phyloP scores from a whole-genome alignment of 2,329 filamentous ascomycete genomes.

The Penicillium concentricum region DNA sequence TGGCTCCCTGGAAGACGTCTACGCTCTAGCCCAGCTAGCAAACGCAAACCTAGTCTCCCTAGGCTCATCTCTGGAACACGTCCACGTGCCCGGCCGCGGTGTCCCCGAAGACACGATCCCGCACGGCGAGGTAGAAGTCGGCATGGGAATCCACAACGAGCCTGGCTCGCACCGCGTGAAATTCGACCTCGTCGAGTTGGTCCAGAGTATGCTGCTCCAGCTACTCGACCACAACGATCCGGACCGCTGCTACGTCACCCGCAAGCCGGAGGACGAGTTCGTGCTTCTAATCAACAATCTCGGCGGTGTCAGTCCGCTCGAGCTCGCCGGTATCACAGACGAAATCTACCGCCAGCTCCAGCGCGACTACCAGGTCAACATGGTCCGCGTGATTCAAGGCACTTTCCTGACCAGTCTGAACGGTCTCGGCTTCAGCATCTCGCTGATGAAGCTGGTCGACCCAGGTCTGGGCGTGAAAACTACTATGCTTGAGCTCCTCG shows the following conservation, averaged over 20 bases:
- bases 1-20: conserved; percentile 66
- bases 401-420: conserved; percentile 74
- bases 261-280: conserved; percentile 58
- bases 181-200: conserved; percentile 50
- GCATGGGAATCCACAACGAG: conserved; percentile 73
- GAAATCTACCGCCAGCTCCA: conserved; percentile 64
- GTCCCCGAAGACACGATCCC: conserved; percentile 52
- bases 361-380: conserved; percentile 58
- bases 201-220: conserved; percentile 64
- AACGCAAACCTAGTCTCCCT: conserved; percentile 79
- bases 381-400: conserved; percentile 61
- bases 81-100: conserved; percentile 83
- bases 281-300: conserved; percentile 69
- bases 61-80: conserved; percentile 80
- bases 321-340: conserved; percentile 66
- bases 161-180: conserved; percentile 54
- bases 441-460: conserved; percentile 62
- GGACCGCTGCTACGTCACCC: conserved; percentile 62
- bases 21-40: conserved; percentile 67
- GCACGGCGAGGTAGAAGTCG: conserved; percentile 62
- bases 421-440: conserved; percentile 69
- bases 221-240: conserved; percentile 62
- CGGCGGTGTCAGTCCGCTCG: conserved; percentile 65
- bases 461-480: conserved; percentile 55
- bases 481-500: conserved; percentile 64